Evolutionary conservation across 495 filamentous ascomycete species (phyloP).

Genomic region (Staphylotrichum longicolle): DNA sequence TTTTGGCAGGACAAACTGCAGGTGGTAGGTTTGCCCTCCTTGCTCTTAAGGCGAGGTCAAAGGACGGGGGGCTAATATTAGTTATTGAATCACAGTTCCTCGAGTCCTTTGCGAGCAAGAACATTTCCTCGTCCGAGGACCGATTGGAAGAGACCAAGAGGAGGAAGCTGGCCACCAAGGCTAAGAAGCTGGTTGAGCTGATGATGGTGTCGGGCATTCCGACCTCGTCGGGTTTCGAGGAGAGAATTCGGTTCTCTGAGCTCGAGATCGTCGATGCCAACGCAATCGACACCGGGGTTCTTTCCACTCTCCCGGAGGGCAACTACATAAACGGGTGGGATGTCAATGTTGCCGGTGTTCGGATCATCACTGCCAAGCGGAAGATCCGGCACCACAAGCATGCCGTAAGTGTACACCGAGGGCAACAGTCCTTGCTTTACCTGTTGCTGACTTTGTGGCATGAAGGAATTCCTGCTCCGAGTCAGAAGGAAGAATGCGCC

Average conservation of each 20-base stretch:
- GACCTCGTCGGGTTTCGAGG: constrained; percentile 95
- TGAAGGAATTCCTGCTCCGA: constrained; percentile 83
- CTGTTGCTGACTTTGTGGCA: background rate
- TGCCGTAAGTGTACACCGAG: constrained; percentile 61
- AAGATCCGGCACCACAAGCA: constrained; percentile 89
- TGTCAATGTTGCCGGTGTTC: constrained; percentile 89
- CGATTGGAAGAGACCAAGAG: constrained; percentile 94
- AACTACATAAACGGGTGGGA: constrained; percentile 94
- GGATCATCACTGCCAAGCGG: constrained; percentile 74
- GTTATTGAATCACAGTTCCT: constrained; percentile 63
- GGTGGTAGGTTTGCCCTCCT: constrained; percentile 60
- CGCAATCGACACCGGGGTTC: constrained; percentile 82
- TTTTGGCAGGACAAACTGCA: constrained; percentile 99
- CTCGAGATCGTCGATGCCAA: constrained; percentile 93
- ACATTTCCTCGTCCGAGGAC: constrained; percentile 95
- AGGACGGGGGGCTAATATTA: background rate
- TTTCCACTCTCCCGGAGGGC: constrained; percentile 83
- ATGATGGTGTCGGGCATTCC: constrained; percentile 99
- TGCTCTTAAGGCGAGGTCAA: background rate
- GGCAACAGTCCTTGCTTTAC: background rate
- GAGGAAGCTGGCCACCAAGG: constrained; percentile 85
- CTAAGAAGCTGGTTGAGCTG: constrained; percentile 89
- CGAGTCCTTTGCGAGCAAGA: constrained; percentile 96
- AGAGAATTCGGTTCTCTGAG: constrained; percentile 92
- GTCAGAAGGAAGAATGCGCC: constrained; percentile 68